Evolutionary conservation across 108 stramenopile species (phyloP), one percentile per base, ranked within the genome.

Genomic region (Cylindrotheca closterium): DNA sequence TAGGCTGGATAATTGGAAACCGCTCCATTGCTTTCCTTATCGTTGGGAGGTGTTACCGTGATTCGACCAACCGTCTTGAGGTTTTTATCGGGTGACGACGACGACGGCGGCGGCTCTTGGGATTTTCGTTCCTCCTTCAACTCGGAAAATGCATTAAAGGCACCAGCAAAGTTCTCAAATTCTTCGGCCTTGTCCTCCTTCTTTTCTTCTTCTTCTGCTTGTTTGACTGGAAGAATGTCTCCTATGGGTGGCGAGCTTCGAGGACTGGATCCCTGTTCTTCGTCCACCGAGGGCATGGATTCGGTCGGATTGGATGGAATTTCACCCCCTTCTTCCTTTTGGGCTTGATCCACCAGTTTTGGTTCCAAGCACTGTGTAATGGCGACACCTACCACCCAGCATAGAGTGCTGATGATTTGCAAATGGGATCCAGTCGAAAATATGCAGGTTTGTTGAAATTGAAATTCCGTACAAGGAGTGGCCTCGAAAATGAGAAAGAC

Each of bases 401-500:
- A 42, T 15, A 70, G 30, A 42, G 57, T 68, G 33, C 70, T 68
- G 0, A 47, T 56, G 24, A 67, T 70, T 26, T 73, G 34, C 18
- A 73, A 17, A 30, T 51, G 68, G 53, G 65, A 49, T 2, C 72
- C 78, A 4, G 52, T 47, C n/a, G 71, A 73, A 30, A 79, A 28
- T 17, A 22, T 18, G 47, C 78, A 79, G 23, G 19, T 53, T 55
- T 60, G 59, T 12, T 27, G 25, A 17, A 63, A 55, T 28, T 32
- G 1, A 25, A 51, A 47, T n/a, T 29, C 58, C 0, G 46, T 3
- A 47, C 78, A 79, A 0, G 78, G 78, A 3, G 47, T 29, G 21
- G 78, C 59, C 42, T 70, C 71, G 23, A 79, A 62, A 33, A 78
- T 50, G 10, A 79, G 47, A 58, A 73, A 73, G 51, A 79, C 54